Evolutionary conservation across 768 basidiomycete genomes (phyloP), one percentile per base, ranked within the genome.

Genomic region (Pholiota conissans): DNA sequence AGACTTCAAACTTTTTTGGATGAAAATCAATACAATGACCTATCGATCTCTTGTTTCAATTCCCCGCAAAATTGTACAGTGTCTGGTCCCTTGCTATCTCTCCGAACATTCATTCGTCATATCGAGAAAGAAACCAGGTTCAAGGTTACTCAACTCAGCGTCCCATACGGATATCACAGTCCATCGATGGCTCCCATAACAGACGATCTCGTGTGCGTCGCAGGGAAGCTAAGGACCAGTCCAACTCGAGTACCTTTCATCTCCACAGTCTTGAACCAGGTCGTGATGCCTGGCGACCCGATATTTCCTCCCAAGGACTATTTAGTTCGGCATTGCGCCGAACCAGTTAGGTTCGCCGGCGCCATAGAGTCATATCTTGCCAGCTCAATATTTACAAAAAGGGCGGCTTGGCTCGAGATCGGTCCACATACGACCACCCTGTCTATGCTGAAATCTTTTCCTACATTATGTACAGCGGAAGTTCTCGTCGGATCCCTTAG

Each of bases 111-210:
- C 32, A 76, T 78, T 55, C 54, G 58, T 0, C 64, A 76, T 57
- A 67, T 87, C 28, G 74, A 80, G 57, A 40, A 51, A 8, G 53
- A 68, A 26, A 63, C 70, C 0, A 57, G 62, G 8, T 78, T 74
- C 66, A 80, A 78, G 63, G 76, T 67, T 37, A 67, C 74, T 14
- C 63, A 79, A 40, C 74, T 91, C 1, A 60, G 74, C 5, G 82
- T 86, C 8, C 82, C 83, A 0, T 86, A 82, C 58, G 89, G 82
- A 1, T 88, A 83, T 63, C 90, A 91, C 69, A 86, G 84, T 42
- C 56, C 72, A n/a, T 81, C 84, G 1, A 87, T 91, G 88, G 66
- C 69, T 5, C 81, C 86, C 0, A 62, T 89, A 10, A 59, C 84
- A 13, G 71, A 76, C n/a, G 80, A 80, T 46, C 76, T 90, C 28